Evolutionary conservation across 305 asterid species (phyloP).

Genomic region (Fraxinus greggii): DNA sequence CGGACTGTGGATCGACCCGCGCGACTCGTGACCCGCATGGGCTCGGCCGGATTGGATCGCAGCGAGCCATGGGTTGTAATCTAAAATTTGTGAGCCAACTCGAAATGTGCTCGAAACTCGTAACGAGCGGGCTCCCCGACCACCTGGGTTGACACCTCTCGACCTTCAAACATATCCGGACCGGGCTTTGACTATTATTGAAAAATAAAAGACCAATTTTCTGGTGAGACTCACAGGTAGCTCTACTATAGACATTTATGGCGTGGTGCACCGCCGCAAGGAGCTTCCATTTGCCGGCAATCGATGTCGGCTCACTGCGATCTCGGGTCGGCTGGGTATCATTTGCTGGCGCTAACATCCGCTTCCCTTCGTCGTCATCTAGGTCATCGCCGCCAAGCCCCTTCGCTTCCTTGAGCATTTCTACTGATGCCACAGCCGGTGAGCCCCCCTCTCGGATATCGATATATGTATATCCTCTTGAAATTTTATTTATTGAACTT

Average conservation of each 20-base stretch:
- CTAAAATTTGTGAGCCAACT: no score
- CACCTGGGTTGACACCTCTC: no score
- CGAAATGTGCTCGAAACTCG: no score
- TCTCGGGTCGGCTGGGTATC: conserved; percentile 56
- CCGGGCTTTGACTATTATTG: no score
- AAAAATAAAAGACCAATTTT: background rate
- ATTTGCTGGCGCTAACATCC: conserved; percentile 49
- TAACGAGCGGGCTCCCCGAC: no score
- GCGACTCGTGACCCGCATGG: no score
- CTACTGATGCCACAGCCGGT: conserved; percentile 26
- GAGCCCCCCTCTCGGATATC: background rate
- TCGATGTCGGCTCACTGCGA: conserved; percentile 52
- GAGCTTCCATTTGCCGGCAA: conserved; percentile 64
- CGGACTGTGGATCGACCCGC: no score
- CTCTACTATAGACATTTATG: conserved; percentile 29
- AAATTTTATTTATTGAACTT: background rate
- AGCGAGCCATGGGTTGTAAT: no score
- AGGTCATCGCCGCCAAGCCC: conserved; percentile 9
- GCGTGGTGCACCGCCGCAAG: conserved; percentile 76
- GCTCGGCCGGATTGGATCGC: no score
- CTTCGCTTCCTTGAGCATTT: conserved; percentile 40
- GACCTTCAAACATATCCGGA: no score
- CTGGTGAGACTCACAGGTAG: background rate
- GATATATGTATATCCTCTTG: background rate
- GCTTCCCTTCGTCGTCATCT: conserved; percentile 27